Base-by-base conservation (phyloP, 2,329 filamentous ascomycete genomes). In the Amylocarpus encephaloides region DNA sequence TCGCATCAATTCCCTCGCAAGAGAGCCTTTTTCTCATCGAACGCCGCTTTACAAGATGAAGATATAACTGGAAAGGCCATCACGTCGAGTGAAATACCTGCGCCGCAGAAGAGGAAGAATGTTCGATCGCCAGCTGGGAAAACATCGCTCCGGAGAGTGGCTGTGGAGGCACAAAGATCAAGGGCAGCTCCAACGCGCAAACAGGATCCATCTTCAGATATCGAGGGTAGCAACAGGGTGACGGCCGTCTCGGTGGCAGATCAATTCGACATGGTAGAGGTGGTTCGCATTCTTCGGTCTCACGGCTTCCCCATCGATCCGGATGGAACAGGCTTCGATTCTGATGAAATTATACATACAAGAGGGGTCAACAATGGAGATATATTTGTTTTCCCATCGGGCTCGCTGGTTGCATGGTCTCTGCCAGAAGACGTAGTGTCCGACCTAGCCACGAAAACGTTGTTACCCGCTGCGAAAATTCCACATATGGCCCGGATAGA, bases 361-460 rank as follows among this genome's bases (percentile, higher is more conserved):
- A 72, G 79, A 46, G 74, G 75, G 7, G 73, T 77, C 52, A 78
- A 80, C 64, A 75, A 81, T 51, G 91, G 90, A 32, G 93, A 98
- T 69, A 82, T 97, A 45, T 97, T 97, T 65, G 84, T 98, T 50
- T 98, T 98, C 59, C 90, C 92, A 7, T 95, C 91, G 0, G 93
- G 93, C 10, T 95, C 91, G 11, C 79, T 97, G 6, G 93, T 97
- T 5, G 85, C 88, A 19, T 98, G 93, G 93, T 87, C 88, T 5
- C 75, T 96, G 1, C 84, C 88, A 1, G 79, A 89, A 53, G 81
- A 85, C 50, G 80, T 89, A 15, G 84, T 90, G 13, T 77, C 76
- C 16, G 78, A 77, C 43, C 71, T 90, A 19, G 83, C 86, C 5
- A 86, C 86, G 7, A 79, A 78, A 50, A 82, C 86, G 30, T 75